Conservation (phyloP, 768 basidiomycete species). For the Termitomyces eurrhizus region DNA sequence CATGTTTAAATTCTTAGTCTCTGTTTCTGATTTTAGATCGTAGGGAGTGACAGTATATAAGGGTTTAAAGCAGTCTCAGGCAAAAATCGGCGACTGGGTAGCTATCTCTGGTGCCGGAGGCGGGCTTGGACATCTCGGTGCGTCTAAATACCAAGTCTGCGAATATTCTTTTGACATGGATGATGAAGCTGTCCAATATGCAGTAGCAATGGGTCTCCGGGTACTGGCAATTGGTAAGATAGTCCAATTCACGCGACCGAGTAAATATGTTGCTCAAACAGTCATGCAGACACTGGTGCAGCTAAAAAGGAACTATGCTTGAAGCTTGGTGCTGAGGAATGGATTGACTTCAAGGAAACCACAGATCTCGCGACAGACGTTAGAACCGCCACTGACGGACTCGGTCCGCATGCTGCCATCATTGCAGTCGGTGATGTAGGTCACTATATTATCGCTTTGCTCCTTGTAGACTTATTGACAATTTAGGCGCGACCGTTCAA, state of each 20-base stretch:
- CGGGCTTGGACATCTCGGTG: constrained; percentile 75
- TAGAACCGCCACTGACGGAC: constrained; percentile 54
- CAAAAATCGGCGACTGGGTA: constrained; percentile 65
- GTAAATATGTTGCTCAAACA: neutral
- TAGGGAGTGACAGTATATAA: constrained; percentile 80
- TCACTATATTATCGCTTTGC: neutral
- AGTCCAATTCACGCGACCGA: too few species aligned
- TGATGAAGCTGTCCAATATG: constrained; percentile 68
- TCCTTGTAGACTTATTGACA: neutral
- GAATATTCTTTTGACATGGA: neutral
- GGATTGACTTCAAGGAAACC: constrained; percentile 72
- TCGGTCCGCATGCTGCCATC: constrained; percentile 68
- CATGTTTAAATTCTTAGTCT: neutral
- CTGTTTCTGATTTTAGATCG: neutral
- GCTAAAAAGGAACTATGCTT: constrained; percentile 60
- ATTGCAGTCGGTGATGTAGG: constrained; percentile 52
- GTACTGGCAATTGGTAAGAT: constrained; percentile 46
- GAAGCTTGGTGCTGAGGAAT: constrained; percentile 55
- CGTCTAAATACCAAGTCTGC: neutral
- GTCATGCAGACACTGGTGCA: constrained; percentile 60
- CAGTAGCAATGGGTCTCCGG: constrained; percentile 67
- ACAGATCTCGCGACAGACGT: constrained; percentile 60
- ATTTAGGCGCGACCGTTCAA: constrained; percentile 33
- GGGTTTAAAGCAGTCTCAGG: constrained; percentile 62
- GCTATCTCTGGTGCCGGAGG: constrained; percentile 75